Evolutionary conservation across 768 basidiomycete species (phyloP).

Genomic region (Leccinum olivaceopallidum): DNA sequence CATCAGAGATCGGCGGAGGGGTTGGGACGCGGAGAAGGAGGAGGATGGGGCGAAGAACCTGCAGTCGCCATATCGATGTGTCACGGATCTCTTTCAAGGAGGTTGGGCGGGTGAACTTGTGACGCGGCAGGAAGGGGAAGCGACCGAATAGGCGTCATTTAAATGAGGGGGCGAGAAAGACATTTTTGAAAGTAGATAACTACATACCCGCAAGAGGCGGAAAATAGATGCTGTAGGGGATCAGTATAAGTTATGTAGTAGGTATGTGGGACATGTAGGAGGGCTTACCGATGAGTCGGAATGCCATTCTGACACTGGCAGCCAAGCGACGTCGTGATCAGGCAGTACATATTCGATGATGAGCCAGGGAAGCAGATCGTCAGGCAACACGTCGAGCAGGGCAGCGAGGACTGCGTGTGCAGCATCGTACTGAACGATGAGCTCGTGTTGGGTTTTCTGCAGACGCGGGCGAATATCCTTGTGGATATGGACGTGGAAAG

Average conservation of each 20-base stretch:
- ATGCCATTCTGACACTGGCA: constrained; percentile 52
- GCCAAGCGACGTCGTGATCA: constrained; percentile 48
- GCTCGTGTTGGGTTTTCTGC: constrained; percentile 44
- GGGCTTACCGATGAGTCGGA: constrained; percentile 54
- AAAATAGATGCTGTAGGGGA: constrained; percentile 48
- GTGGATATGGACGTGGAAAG: background rate
- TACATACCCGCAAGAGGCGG: constrained; percentile 60
- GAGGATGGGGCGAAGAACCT: constrained; percentile 40
- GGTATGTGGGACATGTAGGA: too few species aligned
- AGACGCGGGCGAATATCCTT: constrained; percentile 26
- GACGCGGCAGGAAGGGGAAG: constrained; percentile 39
- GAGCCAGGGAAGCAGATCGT: constrained; percentile 61
- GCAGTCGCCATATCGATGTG: constrained; percentile 55
- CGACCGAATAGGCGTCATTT: background rate
- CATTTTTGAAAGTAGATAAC: background rate
- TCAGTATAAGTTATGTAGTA: background rate
- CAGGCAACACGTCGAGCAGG: constrained; percentile 52
- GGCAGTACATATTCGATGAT: constrained; percentile 56
- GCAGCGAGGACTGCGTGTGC: constrained; percentile 47
- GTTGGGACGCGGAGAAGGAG: constrained; percentile 45
- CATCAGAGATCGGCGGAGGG: too few species aligned
- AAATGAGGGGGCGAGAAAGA: background rate
- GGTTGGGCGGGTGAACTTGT: constrained; percentile 64
- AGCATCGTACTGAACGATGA: constrained; percentile 51
- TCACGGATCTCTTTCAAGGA: constrained; percentile 58